phyloP scores from a whole-genome alignment of 1,284 basidiomycete genomes.

The Cerrena zonata region DNA sequence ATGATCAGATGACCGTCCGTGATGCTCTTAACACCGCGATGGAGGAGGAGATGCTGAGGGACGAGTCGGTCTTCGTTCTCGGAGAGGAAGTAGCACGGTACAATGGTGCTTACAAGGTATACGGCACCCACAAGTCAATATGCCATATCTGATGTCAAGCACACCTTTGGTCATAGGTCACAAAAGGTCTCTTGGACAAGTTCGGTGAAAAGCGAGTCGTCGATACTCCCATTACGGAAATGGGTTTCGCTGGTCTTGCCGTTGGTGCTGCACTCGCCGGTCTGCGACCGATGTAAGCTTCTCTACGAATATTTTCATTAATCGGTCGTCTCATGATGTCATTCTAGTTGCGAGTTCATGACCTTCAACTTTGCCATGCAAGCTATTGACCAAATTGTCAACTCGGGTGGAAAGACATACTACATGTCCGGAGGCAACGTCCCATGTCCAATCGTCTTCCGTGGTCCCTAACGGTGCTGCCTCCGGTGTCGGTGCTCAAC shows the following conservation, averaged over 20 bases:
- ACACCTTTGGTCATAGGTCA: slow-evolving; percentile 56
- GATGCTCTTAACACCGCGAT: slow-evolving; percentile 97
- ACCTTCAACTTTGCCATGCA: slow-evolving; percentile 96
- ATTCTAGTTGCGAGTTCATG: slow-evolving; percentile 93
- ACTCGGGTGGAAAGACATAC: slow-evolving; percentile 99
- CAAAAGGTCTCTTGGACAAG: slow-evolving; percentile 97
- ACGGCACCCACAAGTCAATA: slow-evolving; percentile 8
- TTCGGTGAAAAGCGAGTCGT: slow-evolving; percentile 98
- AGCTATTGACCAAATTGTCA: slow-evolving; percentile 99
- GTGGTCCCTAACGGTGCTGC: slow-evolving; percentile 99
- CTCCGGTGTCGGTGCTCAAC: slow-evolving; percentile 90
- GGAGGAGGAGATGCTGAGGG: slow-evolving; percentile 99
- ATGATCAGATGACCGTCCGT: slow-evolving; percentile 86
- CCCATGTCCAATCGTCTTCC: slow-evolving; percentile 97
- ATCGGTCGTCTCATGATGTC: background rate
- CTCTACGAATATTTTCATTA: slow-evolving; percentile 6
- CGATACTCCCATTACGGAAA: slow-evolving; percentile 96
- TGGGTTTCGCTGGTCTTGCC: slow-evolving; percentile 97
- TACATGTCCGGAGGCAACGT: slow-evolving; percentile 99
- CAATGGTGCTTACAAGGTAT: slow-evolving; percentile 98
- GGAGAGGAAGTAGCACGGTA: slow-evolving; percentile 99
- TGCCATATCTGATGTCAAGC: background rate
- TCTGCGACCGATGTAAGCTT: slow-evolving; percentile 78
- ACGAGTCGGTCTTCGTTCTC: slow-evolving; percentile 91
- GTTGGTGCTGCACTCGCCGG: slow-evolving; percentile 92